Percentiles rank a stretch among this genome's conserved stretches.
These are phyloP conservation scores for Phytophthora macrochlamydospora DNA, from an alignment of 352 stramenopile species.

Conservation along the genomic window DNA sequence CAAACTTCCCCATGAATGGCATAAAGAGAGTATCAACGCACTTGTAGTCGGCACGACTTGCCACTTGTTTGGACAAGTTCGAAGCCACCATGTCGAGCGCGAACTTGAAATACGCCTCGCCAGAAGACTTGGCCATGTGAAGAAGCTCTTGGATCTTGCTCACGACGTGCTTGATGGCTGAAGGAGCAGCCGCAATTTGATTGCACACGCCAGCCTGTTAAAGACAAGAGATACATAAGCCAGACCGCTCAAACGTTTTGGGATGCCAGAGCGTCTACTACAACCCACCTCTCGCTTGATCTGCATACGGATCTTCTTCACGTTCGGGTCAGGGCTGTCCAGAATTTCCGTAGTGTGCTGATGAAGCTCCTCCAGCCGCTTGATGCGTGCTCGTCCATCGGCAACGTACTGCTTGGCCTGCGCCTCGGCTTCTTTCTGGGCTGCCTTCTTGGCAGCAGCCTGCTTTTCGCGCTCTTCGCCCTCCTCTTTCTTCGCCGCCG, in stretches of 20 bases:
- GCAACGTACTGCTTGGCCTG: slow-evolving; percentile 49
- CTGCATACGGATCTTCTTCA: slow-evolving; percentile 75
- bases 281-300: slow-evolving; percentile 61
- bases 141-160: slow-evolving; percentile 72
- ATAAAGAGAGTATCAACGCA: slow-evolving; percentile 28
- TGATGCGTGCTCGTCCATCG: slow-evolving; percentile 50
- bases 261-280: too few relatives aligned
- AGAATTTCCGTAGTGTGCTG: slow-evolving; percentile 51
- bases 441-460: slow-evolving; percentile 41
- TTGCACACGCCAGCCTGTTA: slow-evolving; percentile 76
- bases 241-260: not conserved
- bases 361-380: slow-evolving; percentile 60
- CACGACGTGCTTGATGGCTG: slow-evolving; percentile 65
- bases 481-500: slow-evolving; percentile 33
- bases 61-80: slow-evolving; percentile 74
- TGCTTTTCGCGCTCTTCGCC: slow-evolving; percentile 35
- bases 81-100: slow-evolving; percentile 72
- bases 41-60: slow-evolving; percentile 79
- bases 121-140: slow-evolving; percentile 59
- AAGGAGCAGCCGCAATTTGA: slow-evolving; percentile 76
- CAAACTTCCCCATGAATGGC: slow-evolving; percentile 5
- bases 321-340: slow-evolving; percentile 42
- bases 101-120: slow-evolving; percentile 73
- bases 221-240: not conserved
- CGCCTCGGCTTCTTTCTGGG: slow-evolving; percentile 36